Evolutionary conservation across 2,329 filamentous ascomycete genomes (phyloP), one percentile per base, ranked within the genome.

Genomic region (Ophiocordyceps australis): DNA sequence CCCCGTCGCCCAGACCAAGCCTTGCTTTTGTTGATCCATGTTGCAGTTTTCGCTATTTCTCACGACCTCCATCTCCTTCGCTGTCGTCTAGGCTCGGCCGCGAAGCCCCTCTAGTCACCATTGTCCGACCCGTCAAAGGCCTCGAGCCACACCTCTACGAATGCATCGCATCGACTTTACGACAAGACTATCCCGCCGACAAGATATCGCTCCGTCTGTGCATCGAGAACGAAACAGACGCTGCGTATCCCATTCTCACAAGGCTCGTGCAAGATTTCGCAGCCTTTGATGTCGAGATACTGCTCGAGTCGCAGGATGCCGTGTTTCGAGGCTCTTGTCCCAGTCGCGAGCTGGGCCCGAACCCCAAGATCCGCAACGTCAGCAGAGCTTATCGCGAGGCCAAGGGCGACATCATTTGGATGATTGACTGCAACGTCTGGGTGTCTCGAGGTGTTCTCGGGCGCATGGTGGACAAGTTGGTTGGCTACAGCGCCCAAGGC

Each of bases 321-420:
- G 48, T 70, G 17, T 55, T 92, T 7, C 63, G 69, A 27, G 63
- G 61, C 17, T 40, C 56, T 17, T 49, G 52, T 9, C 62, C 60
- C 27, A 50, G 60, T 24, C 40, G 52, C 25, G 62, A 68, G 29
- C 62, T 95, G 29, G 91, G 91, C 0, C 89, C 89, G 2, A 98
- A 98, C 42, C 89, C 89, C n/a, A 98, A 98, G 57, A 91, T 98
- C 38, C 65, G 89, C 26, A 98, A 98, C 47, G 81, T 95, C 61
- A 94, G 85, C 46, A 69, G 82, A 22, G 85, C 82, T 3, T 98
- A 94, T 45, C 61, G 83, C 16, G 85, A 95, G 43, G 81, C 83
- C 2, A 74, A 75, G 35, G 76, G 79, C 2, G 83, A 94, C 43
- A 64, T 95, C 15, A 62, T 98, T 14, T 98, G 89, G 89, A 74